Conservation (phyloP, 805 yeast species). For the Saturnispora sanitii region DNA sequence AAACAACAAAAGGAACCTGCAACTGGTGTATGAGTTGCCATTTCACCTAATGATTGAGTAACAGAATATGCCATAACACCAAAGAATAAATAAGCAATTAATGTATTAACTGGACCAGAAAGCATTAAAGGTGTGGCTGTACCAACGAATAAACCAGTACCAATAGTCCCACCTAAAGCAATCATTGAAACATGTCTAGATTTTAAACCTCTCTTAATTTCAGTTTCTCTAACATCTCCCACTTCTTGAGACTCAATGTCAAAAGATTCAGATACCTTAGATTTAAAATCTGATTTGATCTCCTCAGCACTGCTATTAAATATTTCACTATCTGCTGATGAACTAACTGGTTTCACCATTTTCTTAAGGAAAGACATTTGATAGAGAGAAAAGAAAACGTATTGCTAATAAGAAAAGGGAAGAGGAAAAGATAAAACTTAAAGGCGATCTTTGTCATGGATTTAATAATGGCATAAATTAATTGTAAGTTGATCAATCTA, state of each 20-base stretch:
- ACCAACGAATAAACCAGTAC: conserved; percentile 68
- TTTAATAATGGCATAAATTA: no score
- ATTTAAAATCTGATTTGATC: background rate
- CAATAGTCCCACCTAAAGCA: conserved; percentile 73
- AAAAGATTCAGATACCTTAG: background rate
- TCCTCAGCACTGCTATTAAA: background rate
- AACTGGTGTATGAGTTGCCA: conserved; percentile 71
- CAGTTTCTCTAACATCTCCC: conserved; percentile 13
- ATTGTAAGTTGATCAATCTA: no score
- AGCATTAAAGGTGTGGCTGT: conserved; percentile 41
- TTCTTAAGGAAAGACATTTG: background rate
- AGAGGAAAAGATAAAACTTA: no score
- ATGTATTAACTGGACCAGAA: conserved; percentile 65
- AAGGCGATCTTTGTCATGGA: no score
- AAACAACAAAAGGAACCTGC: conserved; percentile 62
- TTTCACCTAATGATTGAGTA: conserved; percentile 67
- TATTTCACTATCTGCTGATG: background rate
- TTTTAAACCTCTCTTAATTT: conserved; percentile 43
- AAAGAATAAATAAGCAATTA: conserved; percentile 57
- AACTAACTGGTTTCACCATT: background rate
- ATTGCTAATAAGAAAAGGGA: no score
- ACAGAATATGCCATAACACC: conserved; percentile 56
- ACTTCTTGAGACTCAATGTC: conserved; percentile 1
- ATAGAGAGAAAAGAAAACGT: no score
- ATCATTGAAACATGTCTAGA: conserved; percentile 66